Percentiles rank a stretch among this genome's conserved stretches.
These are phyloP conservation scores for Nicotiana obtusifolia DNA, from an alignment of 257 asterid species.

Conservation along the genomic window DNA sequence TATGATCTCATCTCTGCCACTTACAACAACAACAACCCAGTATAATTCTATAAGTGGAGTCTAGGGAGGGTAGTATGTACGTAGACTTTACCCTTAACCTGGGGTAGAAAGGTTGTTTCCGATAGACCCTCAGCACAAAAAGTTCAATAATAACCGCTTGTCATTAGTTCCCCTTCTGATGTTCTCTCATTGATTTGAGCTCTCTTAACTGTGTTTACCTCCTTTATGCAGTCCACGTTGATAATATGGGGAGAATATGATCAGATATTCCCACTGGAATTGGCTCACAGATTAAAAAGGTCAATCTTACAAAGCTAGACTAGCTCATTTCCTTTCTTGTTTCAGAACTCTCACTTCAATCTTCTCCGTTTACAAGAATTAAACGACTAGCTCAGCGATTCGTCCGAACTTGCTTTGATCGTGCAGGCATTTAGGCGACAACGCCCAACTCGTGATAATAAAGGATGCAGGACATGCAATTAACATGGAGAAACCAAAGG, in stretches of 20 bases:
- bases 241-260: slow-evolving; percentile 84
- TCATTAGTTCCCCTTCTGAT: background rate
- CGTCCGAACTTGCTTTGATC: background rate
- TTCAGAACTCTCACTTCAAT: background rate
- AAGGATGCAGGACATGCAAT: slow-evolving; percentile 84
- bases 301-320: background rate
- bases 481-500: slow-evolving; percentile 67
- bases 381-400: background rate
- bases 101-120: too few relatives aligned
- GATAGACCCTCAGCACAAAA: too few relatives aligned
- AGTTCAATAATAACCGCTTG: background rate
- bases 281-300: slow-evolving; percentile 70
- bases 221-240: slow-evolving; percentile 49
- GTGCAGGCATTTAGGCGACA: slow-evolving; percentile 64
- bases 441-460: slow-evolving; percentile 48
- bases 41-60: too few relatives aligned
- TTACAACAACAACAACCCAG: too few relatives aligned
- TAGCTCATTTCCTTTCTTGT: background rate
- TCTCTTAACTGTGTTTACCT: background rate
- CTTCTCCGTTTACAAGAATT: background rate
- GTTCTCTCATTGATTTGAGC: background rate
- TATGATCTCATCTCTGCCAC: background rate
- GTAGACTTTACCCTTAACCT: too few relatives aligned
- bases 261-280: slow-evolving; percentile 66
- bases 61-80: too few relatives aligned